These are phyloP conservation scores for Cryptococcus sp. DNA, from an alignment of 1,284 basidiomycete species.

Conservation along the genomic window DNA sequence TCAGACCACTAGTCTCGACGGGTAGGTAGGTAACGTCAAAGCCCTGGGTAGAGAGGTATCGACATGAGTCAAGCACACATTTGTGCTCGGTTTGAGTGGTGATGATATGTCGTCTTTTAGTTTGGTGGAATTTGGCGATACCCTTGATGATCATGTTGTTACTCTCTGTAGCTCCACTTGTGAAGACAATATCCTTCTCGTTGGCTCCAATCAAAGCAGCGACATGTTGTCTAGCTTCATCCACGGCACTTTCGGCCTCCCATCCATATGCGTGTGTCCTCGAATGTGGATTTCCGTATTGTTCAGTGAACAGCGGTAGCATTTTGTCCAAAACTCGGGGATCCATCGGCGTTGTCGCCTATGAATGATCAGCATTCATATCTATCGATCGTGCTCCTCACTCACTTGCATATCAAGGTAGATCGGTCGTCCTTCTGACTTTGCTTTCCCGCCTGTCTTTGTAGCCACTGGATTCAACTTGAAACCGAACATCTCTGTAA, in stretches of 20 bases:
- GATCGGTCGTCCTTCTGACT: constrained; percentile 72
- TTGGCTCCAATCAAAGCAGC: constrained; percentile 92
- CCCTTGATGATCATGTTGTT: constrained; percentile 99
- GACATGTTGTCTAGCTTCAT: constrained; percentile 85
- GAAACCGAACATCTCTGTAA: constrained; percentile 76
- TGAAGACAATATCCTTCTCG: constrained; percentile 94
- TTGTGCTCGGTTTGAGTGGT: constrained; percentile 97
- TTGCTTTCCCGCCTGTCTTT: constrained; percentile 58
- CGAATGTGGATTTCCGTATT: constrained; percentile 97
- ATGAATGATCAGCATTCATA: not conserved
- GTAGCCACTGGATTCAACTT: constrained; percentile 65
- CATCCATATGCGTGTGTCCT: constrained; percentile 98
- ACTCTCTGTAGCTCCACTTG: constrained; percentile 94
- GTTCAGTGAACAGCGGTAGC: constrained; percentile 93
- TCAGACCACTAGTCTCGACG: constrained; percentile 78
- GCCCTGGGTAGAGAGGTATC: constrained; percentile 90
- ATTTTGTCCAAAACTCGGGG: constrained; percentile 96
- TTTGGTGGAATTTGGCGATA: constrained; percentile 87
- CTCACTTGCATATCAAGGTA: constrained; percentile 90
- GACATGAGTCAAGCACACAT: constrained; percentile 97
- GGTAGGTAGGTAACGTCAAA: constrained; percentile 98
- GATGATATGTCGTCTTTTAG: constrained; percentile 84
- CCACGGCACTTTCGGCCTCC: constrained; percentile 94
- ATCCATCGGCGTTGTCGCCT: constrained; percentile 97
- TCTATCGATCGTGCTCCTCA: not conserved